Evolutionary conservation across 176 grass and related monocot genomes (phyloP).

Genomic region (Aegilops sharonensis): DNA sequence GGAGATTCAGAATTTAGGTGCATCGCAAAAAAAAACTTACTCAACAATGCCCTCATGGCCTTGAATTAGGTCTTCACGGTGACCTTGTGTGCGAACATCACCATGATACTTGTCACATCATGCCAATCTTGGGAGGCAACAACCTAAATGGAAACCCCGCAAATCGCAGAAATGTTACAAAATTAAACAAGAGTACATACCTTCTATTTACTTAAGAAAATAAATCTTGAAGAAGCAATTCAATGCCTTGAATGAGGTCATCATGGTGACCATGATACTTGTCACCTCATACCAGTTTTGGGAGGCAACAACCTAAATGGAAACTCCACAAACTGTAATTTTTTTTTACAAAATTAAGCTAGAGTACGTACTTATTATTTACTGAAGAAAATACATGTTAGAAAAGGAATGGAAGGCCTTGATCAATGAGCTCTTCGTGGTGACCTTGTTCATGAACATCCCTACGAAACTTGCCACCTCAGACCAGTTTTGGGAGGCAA

Average conservation of each 20-base stretch:
- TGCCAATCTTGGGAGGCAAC: slow-evolving; percentile 62
- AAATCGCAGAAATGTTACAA: background rate
- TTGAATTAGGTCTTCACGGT: slow-evolving; percentile 48
- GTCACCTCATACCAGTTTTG: too few relatives aligned
- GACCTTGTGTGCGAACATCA: slow-evolving; percentile 35
- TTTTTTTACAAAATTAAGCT: too few relatives aligned
- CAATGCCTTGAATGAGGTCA: too few relatives aligned
- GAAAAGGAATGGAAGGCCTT: too few relatives aligned
- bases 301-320: too few relatives aligned
- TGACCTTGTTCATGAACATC: slow-evolving; percentile 39
- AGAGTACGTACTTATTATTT: too few relatives aligned
- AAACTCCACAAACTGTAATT: too few relatives aligned
- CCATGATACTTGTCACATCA: slow-evolving; percentile 62
- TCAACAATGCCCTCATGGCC: slow-evolving; percentile 46
- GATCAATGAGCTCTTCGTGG: too few relatives aligned
- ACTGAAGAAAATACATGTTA: too few relatives aligned
- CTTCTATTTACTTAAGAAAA: background rate
- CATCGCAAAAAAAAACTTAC: background rate
- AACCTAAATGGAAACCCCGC: slow-evolving; percentile 44
- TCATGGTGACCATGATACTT: too few relatives aligned
- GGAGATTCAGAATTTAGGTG: background rate
- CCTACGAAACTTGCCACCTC: slow-evolving; percentile 55
- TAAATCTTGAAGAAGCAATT: slow-evolving; percentile 66
- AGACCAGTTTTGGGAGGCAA: slow-evolving; percentile 74
- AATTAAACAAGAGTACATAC: background rate